Base-by-base conservation (phyloP, 1,284 basidiomycete species). In the Tilletia caries region DNA sequence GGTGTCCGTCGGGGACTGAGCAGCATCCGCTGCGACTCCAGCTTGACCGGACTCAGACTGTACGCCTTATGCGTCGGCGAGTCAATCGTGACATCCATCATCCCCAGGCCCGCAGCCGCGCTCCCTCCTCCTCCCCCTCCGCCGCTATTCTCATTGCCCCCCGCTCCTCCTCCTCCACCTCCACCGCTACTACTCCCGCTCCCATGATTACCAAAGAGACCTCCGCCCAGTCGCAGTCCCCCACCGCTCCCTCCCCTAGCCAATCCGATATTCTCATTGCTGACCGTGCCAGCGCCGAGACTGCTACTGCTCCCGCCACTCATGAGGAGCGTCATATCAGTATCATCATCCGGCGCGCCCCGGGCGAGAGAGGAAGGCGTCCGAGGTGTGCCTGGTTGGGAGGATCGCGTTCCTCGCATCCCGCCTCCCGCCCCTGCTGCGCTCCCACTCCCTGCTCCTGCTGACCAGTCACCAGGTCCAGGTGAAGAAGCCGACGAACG, bases 11-110 rank as follows among this genome's bases (percentile, higher is more conserved):
- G 87, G 0, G 95, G 93, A 67, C 90, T 91, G 72, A 94, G 89
- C 58, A 98, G 88, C n/a, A 97, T 86, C 60, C 88, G 87, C 66
- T 92, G 89, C 75, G 89, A 92, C 76, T 91, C 90, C 33, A 90
- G 89, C 10, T 92, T 90, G 5, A 98, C 92, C 6, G 95, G 95
- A 70, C 90, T 92, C 84, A 93, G 88, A 23, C 91, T 92, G 83
- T 97, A 98, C 0, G 90, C 90, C 72, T 92, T 90, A 79, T 95
- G 93, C 0, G 88, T 84, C 71, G 88, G 87, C 68, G 86, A 87
- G 70, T 88, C 86, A 25, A 79, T 70, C 48, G 73, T 73, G 25
- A 76, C 79, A 25, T 50, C 48, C 20, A 20, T 50, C 48, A 50
- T 25, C 20, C 48, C 48, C 48, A 50, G 8, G 13, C 18, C 48